Conservation (phyloP, 257 asterid species). For the Solanum stenotomum region DNA sequence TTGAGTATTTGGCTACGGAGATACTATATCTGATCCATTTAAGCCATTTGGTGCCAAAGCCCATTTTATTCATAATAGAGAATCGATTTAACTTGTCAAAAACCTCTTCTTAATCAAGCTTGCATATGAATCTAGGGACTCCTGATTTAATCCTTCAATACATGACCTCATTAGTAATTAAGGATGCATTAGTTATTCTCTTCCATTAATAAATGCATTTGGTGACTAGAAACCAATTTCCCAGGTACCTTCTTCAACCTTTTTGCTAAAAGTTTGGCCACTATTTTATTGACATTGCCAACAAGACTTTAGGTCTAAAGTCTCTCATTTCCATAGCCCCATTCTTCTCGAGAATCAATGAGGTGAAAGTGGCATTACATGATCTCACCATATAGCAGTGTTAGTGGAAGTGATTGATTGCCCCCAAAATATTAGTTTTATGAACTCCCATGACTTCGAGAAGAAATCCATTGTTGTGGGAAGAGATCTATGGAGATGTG, state of each 20-base stretch:
- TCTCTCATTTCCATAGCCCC: too few species aligned
- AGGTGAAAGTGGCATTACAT: not conserved
- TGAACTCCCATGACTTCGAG: not conserved
- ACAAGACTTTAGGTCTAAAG: too few species aligned
- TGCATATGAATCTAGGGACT: not conserved
- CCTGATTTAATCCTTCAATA: not conserved
- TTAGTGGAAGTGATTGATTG: not conserved
- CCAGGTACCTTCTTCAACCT: not conserved
- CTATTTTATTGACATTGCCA: too few species aligned
- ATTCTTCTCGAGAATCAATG: not conserved
- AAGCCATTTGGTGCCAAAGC: not conserved
- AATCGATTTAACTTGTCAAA: not conserved
- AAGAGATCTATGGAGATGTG: not conserved
- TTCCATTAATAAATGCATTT: not conserved
- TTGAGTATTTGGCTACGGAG: not conserved
- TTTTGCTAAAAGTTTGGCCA: not conserved
- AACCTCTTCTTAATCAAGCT: not conserved
- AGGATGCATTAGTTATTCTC: not conserved
- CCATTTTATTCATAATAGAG: not conserved
- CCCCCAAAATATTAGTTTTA: not conserved
- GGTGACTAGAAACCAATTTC: not conserved
- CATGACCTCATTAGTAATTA: not conserved
- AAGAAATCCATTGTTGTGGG: not conserved
- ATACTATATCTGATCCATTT: not conserved
- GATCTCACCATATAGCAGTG: not conserved